Conservation (phyloP, 176 grass and related monocot genomes). For the Luzula sylvatica region DNA sequence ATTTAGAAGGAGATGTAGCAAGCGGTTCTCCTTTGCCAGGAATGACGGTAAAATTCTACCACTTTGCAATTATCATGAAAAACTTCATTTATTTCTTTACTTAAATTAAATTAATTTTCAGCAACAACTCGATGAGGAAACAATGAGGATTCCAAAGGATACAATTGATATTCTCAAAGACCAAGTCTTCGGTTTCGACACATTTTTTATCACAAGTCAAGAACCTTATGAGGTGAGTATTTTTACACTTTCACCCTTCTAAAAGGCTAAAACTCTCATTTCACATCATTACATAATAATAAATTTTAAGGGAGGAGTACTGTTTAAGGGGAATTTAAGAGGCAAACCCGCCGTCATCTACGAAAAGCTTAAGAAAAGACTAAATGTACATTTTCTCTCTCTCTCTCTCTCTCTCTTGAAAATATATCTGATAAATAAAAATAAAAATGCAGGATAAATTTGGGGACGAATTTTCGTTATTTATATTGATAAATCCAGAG, state of each 20-base stretch:
- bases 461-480: conserved; percentile 85
- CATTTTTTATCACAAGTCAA: conserved; percentile 82
- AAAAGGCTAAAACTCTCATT: not conserved
- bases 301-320: conserved; percentile 54
- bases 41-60: conserved; percentile 61
- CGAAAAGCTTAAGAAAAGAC: conserved; percentile 77
- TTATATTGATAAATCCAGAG: conserved; percentile 87
- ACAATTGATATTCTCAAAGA: conserved; percentile 93
- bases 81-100: no score
- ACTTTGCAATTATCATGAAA: not conserved
- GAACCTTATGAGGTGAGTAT: conserved; percentile 82
- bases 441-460: conserved; percentile 71
- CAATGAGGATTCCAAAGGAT: conserved; percentile 61
- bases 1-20: conserved; percentile 31
- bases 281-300: not conserved
- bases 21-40: conserved; percentile 92
- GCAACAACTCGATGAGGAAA: conserved; percentile 87
- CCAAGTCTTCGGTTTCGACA: conserved; percentile 96
- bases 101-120: conserved; percentile 26
- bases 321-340: conserved; percentile 93
- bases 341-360: conserved; percentile 69
- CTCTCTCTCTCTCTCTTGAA: conserved; percentile 1
- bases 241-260: conserved; percentile 6
- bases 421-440: conserved; percentile 5
- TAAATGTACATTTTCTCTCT: conserved; percentile 42